A percentile compares a stretch with the other conserved stretches of the same genome.
phyloP scores from a whole-genome alignment of 2,329 filamentous ascomycete species.

The Parastagonospora nodorum region DNA sequence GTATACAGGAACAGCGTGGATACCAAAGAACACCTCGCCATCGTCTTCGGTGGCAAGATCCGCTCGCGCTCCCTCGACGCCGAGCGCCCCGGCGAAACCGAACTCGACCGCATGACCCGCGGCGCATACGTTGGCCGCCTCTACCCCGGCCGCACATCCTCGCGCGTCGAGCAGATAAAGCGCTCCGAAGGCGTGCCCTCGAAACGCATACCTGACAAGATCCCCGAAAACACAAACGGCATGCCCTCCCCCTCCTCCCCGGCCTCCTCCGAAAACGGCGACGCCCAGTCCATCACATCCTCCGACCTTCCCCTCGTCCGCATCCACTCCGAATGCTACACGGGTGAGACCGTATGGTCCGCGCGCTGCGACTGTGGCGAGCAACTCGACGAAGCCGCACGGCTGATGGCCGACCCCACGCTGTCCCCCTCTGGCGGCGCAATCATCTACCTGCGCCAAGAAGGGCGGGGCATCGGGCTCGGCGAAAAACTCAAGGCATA shows the following conservation, averaged over 20 bases:
- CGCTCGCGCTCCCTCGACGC: constrained; percentile 73
- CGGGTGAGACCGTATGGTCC: constrained; percentile 97
- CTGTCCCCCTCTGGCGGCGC: constrained; percentile 73
- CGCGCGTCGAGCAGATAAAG: constrained; percentile 63
- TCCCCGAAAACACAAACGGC: constrained; percentile 12
- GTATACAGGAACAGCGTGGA: constrained; percentile 92
- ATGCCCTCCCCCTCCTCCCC: constrained; percentile 20
- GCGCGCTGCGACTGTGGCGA: constrained; percentile 97
- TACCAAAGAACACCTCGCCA: constrained; percentile 94
- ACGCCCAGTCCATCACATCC: constrained; percentile 30
- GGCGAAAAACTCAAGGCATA: constrained; percentile 98
- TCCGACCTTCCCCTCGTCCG: constrained; percentile 74
- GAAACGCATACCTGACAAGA: constrained; percentile 17
- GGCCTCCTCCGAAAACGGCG: constrained; percentile 35
- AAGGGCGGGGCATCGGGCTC: constrained; percentile 92
- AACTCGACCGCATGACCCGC: constrained; percentile 89
- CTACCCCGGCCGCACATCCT: constrained; percentile 81
- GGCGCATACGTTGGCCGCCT: constrained; percentile 90
- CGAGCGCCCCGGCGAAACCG: constrained; percentile 75
- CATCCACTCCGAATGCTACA: constrained; percentile 98
- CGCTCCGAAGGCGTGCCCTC: constrained; percentile 41
- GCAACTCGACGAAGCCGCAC: constrained; percentile 93
- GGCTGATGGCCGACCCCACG: constrained; percentile 79
- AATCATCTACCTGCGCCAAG: constrained; percentile 93
- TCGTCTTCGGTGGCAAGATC: constrained; percentile 91